Conservation (phyloP, 768 basidiomycete genomes). For the Albatrellus ellisii region DNA sequence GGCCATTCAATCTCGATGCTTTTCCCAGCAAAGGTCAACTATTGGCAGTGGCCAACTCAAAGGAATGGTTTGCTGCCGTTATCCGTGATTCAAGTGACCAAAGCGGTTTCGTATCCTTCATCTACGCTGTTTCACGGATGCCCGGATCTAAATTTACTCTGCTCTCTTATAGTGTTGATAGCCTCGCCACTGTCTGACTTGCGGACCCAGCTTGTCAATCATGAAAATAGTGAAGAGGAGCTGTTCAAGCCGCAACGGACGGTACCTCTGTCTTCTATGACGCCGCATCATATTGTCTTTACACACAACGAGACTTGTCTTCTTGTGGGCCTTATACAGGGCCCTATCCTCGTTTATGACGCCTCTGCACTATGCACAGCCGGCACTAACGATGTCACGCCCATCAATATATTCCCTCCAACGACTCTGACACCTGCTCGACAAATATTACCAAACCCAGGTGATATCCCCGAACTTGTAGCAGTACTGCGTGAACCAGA, state of each 20-base stretch:
- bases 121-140: background rate
- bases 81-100: slow-evolving; percentile 22
- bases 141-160: background rate
- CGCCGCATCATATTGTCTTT: slow-evolving; percentile 43
- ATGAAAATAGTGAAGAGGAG: slow-evolving; percentile 23
- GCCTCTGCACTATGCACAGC: slow-evolving; percentile 35
- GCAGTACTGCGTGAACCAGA: slow-evolving; percentile 39
- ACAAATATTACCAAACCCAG: slow-evolving; percentile 55
- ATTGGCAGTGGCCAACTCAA: slow-evolving; percentile 45
- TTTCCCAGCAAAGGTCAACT: slow-evolving; percentile 34
- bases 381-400: slow-evolving; percentile 28
- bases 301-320: slow-evolving; percentile 48
- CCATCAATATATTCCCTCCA: slow-evolving; percentile 35
- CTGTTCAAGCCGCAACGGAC: slow-evolving; percentile 40
- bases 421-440: slow-evolving; percentile 29
- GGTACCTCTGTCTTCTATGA: slow-evolving; percentile 28
- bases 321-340: slow-evolving; percentile 43
- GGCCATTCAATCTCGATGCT: slow-evolving; percentile 29
- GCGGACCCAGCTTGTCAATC: slow-evolving; percentile 37
- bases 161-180: slow-evolving; percentile 34
- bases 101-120: slow-evolving; percentile 14
- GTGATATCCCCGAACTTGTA: slow-evolving; percentile 41
- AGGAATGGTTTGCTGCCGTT: slow-evolving; percentile 62
- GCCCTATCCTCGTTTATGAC: slow-evolving; percentile 49
- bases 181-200: slow-evolving; percentile 49